phyloP scores from a whole-genome alignment of 2,329 filamentous ascomycete species.

The Ceratocystis lukuohia region DNA sequence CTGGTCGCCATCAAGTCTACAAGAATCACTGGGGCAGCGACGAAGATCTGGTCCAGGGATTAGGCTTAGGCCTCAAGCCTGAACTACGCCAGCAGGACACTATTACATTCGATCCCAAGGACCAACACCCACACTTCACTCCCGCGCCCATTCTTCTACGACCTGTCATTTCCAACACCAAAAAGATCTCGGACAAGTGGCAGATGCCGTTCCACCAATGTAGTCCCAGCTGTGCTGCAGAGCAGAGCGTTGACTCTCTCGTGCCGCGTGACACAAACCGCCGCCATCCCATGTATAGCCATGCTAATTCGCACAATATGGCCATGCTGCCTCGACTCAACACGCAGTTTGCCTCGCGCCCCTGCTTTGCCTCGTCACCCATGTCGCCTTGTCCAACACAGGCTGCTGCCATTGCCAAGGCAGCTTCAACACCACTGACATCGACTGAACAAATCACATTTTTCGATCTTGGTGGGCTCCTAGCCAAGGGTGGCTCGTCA shows the following conservation, averaged over 20 bases:
- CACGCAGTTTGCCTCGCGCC: slow-evolving; percentile 26
- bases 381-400: slow-evolving; percentile 9
- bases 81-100: slow-evolving; percentile 31
- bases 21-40: slow-evolving; percentile 69
- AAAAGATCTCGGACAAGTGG: slow-evolving; percentile 31
- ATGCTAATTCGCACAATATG: slow-evolving; percentile 17
- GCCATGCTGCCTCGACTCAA: slow-evolving; percentile 29
- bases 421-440: slow-evolving; percentile 24
- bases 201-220: slow-evolving; percentile 31
- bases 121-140: slow-evolving; percentile 26
- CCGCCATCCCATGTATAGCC: slow-evolving; percentile 11
- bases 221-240: slow-evolving; percentile 26
- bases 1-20: slow-evolving; percentile 33
- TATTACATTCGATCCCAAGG: slow-evolving; percentile 21
- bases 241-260: slow-evolving; percentile 35
- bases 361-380: slow-evolving; percentile 24
- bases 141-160: slow-evolving; percentile 25
- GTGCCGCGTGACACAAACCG: slow-evolving; percentile 26
- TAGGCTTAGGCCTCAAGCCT: slow-evolving; percentile 55
- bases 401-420: slow-evolving; percentile 13
- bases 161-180: slow-evolving; percentile 21
- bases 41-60: slow-evolving; percentile 69
- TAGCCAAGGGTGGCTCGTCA: slow-evolving; percentile 38
- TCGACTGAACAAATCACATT: slow-evolving; percentile 48
- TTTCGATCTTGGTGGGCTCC: slow-evolving; percentile 69